Percentiles rank a stretch among this genome's conserved stretches.
Evolutionary conservation across 805 yeast species (phyloP).

Genomic region (Candida railenensis): DNA sequence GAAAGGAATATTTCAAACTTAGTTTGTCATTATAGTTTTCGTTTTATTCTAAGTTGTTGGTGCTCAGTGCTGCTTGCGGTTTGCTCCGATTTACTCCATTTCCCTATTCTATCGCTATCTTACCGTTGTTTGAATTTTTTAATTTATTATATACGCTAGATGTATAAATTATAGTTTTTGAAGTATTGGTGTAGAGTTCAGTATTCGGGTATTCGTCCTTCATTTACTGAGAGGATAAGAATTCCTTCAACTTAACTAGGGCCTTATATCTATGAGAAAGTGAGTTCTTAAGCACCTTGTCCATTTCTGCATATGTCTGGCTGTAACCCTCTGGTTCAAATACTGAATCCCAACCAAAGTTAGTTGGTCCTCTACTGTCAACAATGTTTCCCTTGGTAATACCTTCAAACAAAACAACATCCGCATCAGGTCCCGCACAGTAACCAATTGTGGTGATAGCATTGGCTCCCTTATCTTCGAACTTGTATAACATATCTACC

Average conservation of each 20-base stretch:
- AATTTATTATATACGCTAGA: no score
- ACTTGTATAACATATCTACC: conserved; percentile 74
- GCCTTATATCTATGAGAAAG: conserved; percentile 91
- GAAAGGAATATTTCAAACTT: conserved; percentile 37
- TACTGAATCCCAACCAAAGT: conserved; percentile 94
- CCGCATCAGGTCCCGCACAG: conserved; percentile 75
- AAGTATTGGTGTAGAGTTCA: no score
- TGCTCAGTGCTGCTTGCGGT: no score
- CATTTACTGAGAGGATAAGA: conserved; percentile 25
- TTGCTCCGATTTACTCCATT: no score
- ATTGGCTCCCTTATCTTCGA: conserved; percentile 78
- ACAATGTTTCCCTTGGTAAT: conserved; percentile 80
- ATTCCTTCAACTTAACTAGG: conserved; percentile 65
- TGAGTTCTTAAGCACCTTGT: conserved; percentile 66
- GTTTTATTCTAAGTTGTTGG: no score
- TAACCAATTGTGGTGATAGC: conserved; percentile 93
- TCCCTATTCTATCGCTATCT: no score
- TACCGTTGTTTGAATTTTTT: neutral
- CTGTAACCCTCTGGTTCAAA: conserved; percentile 79
- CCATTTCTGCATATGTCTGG: conserved; percentile 84
- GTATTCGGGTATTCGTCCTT: no score
- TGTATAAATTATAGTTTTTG: neutral
- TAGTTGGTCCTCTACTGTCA: conserved; percentile 68
- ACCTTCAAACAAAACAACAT: conserved; percentile 82
- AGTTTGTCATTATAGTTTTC: no score